Evolutionary conservation across 176 grass and related monocot genomes (phyloP).

Genomic region (Juncus inflexus): DNA sequence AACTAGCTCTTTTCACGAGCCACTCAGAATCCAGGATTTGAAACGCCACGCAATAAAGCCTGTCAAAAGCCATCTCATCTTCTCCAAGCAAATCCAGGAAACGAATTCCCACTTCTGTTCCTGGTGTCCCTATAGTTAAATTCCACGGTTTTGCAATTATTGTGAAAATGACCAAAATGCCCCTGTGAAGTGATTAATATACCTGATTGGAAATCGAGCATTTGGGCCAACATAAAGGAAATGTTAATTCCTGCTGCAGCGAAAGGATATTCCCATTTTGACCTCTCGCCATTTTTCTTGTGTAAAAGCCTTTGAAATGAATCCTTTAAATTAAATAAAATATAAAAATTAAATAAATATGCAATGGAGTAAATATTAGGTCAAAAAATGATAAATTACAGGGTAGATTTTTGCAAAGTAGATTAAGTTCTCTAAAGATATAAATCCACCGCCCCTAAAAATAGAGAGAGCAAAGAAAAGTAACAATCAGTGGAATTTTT

Average conservation of each 20-base stretch:
- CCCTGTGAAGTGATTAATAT: conserved; percentile 8
- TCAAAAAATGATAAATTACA: conserved; percentile 30
- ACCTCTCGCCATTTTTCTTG: conserved; percentile 52
- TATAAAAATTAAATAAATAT: conserved; percentile 21
- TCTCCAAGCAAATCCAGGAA: conserved; percentile 65
- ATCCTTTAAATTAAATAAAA: conserved; percentile 40
- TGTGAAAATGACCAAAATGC: conserved; percentile 2
- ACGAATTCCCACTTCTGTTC: conserved; percentile 45
- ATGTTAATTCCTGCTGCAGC: conserved; percentile 63
- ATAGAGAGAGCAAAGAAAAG: background rate
- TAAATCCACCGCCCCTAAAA: conserved; percentile 60
- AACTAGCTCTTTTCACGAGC: conserved; percentile 61
- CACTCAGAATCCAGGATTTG: conserved; percentile 70
- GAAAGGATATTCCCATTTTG: conserved; percentile 78
- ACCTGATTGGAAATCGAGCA: conserved; percentile 66
- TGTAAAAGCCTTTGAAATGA: conserved; percentile 65
- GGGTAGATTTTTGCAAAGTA: conserved; percentile 66
- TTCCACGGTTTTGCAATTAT: background rate
- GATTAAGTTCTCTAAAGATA: conserved; percentile 70
- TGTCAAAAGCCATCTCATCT: conserved; percentile 66
- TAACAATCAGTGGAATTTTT: background rate
- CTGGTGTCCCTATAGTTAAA: conserved; percentile 36
- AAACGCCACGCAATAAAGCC: conserved; percentile 78
- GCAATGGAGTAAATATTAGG: conserved; percentile 8
- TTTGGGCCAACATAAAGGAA: conserved; percentile 64